Evolutionary conservation across 2,329 filamentous ascomycete genomes (phyloP), one percentile per base, ranked within the genome.

Genomic region (Cladophialophora yegresii): DNA sequence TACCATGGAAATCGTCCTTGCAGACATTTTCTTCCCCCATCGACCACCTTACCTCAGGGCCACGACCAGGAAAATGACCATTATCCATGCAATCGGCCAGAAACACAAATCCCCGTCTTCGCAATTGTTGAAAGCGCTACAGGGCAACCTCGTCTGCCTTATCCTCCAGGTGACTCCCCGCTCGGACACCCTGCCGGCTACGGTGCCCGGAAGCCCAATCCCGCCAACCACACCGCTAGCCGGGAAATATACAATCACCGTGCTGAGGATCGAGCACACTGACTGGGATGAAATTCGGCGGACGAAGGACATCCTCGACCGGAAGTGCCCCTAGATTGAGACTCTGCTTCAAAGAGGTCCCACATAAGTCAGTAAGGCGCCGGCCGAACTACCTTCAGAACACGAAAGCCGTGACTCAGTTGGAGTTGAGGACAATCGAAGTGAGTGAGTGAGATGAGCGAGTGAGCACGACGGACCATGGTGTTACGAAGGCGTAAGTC

Each of bases 1-100:
- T 3, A 28, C 9, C 3, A 9, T 13, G 4, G 36, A 28, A 10
- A n/a, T 62, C 12, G 28, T 36, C 10, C 54, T 67, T n/a, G 60
- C 65, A 1, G 65, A 67, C 26, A 32, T 61, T n/a, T 67, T 65
- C 60, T 67, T 63, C 33, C 63, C 65, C 32, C 20, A 61, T 12
- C 43, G 43, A 6, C 63, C 59, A 3, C 65, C 65, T 20, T 63
- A 63, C 32, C 63, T 67, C 55, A 54, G 47, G 9, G 60, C 51
- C 16, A 54, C 57, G 12, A 28, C 57, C 4, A 50, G 13, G 5
- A 12, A 13, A 32, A 22, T 9, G 1, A 26, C 9, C 16, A 16
- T 20, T 8, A 22, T 28, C 9, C 20, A 3, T 12, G 20, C 47
- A 7, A 22, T 5, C 20, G 13, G 22, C 47, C 9, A 13, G 22